Conservation (phyloP, 2,329 filamentous ascomycete genomes). For the Phialemonium atrogriseum region DNA sequence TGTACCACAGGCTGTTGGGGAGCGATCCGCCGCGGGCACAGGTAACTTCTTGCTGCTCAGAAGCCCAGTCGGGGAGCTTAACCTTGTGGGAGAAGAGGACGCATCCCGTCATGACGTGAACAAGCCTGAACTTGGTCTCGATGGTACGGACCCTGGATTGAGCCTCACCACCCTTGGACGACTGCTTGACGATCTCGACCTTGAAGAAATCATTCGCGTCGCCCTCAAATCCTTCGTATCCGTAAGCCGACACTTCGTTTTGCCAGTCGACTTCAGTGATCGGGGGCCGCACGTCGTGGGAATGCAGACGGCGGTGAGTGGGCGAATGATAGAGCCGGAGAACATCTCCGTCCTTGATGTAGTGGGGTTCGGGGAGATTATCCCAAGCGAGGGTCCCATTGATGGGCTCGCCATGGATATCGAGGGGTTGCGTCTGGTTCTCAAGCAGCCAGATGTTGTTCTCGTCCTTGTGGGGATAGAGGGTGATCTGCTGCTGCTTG, state of each 20-base stretch:
- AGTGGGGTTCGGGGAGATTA: constrained; percentile 52
- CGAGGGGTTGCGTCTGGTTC: constrained; percentile 89
- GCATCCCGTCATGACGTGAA: constrained; percentile 96
- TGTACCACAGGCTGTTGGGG: constrained; percentile 95
- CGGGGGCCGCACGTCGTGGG: constrained; percentile 84
- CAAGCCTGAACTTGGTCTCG: constrained; percentile 89
- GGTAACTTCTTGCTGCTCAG: constrained; percentile 97
- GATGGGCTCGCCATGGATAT: constrained; percentile 65
- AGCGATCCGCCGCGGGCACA: constrained; percentile 86
- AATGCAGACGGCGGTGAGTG: constrained; percentile 86
- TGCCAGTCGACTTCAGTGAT: constrained; percentile 89
- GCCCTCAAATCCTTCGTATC: constrained; percentile 92
- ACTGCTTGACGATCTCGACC: constrained; percentile 84
- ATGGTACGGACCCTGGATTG: constrained; percentile 87
- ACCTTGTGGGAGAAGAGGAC: constrained; percentile 97
- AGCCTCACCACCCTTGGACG: constrained; percentile 70
- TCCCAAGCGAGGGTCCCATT: constrained; percentile 83
- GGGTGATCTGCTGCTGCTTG: constrained; percentile 96
- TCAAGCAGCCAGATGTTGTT: constrained; percentile 94
- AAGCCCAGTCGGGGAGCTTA: constrained; percentile 96
- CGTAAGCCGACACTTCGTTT: constrained; percentile 93
- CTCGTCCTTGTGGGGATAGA: constrained; percentile 98
- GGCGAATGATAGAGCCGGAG: constrained; percentile 76
- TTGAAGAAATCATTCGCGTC: constrained; percentile 96
- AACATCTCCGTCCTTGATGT: constrained; percentile 71